Evolutionary conservation across 768 basidiomycete species (phyloP), one percentile per base, ranked within the genome.

Genomic region (Serpula lacrymans): DNA sequence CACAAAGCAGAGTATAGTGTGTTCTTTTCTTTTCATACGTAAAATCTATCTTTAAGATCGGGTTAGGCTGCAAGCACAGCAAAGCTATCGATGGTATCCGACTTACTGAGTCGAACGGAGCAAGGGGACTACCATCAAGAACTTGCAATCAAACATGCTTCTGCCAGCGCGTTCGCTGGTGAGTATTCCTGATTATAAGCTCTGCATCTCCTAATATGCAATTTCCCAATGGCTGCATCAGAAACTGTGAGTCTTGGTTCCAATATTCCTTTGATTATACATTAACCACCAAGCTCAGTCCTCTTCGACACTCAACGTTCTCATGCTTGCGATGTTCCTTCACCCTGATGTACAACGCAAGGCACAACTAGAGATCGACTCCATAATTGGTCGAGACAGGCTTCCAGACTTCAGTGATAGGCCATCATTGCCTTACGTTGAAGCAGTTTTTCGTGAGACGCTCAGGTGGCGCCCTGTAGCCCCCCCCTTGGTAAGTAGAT

Each of bases 401-500:
- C 18, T 39, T 12, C 37, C 37, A 8, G 18, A 24, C 14, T 39
- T 39, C 22, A 28, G 30, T 12, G 37, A 39, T 18, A 26, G 37
- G n/a, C 4, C 37, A 1, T 26, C 27, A 14, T 16, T 39, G 37
- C 37, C 37, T 14, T 39, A 16, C 25, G 16, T 39, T 20, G 37
- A 39, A 12, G 37, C 37, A 18, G 27, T 18, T 3, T 27, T 39
- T 20, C 37, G 37, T 8, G 37, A 39, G 27, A 29, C 27, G 16
- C 16, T 39, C 24, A 14, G 37, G 25, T 39, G 37, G 37, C 37
- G 22, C 11, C 37, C 37, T 18, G 37, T 39, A 17, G 26, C 26
- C 8, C 37, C n/a, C n/a, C 37, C 17, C 27, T 39, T 18, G 37
- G 37, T 39, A 12, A 28, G 27, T 5, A 10, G 16, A 16, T 18